Evolutionary conservation across 2,329 filamentous ascomycete genomes (phyloP).

Genomic region (Talaromyces pinophilus): DNA sequence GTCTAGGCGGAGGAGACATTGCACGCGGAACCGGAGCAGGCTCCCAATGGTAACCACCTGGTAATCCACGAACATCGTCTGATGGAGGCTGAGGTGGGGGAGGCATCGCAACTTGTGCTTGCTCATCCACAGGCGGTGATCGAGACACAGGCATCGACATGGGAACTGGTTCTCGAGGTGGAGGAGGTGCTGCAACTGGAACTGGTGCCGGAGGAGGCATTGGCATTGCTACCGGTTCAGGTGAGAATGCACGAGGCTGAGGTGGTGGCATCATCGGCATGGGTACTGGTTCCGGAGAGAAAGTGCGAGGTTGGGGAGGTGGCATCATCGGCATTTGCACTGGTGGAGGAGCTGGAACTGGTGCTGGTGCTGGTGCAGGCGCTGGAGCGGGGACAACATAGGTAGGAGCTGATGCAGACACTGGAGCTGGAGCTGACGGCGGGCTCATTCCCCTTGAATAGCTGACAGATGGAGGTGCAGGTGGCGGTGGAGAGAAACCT

Average conservation of each 20-base stretch:
- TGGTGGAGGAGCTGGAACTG: not conserved
- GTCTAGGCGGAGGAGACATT: not conserved
- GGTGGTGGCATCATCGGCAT: not conserved
- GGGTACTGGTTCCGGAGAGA: not conserved
- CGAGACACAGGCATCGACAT: not conserved
- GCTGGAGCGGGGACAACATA: not conserved
- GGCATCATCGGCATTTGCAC: conserved; percentile 10
- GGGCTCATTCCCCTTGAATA: not conserved
- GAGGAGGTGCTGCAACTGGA: not conserved
- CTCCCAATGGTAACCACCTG: conserved; percentile 15
- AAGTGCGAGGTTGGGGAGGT: conserved; percentile 1
- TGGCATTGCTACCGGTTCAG: not conserved
- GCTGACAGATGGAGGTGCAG: not conserved
- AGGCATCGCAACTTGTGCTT: not conserved
- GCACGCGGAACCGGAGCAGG: not conserved
- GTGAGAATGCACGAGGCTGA: not conserved
- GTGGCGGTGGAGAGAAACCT: not conserved
- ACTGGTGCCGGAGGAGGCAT: not conserved
- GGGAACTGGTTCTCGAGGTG: not conserved
- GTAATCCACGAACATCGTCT: not conserved
- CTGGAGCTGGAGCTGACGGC: not conserved
- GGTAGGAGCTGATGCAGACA: not conserved
- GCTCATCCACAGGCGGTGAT: not conserved
- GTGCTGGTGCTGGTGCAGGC: not conserved
- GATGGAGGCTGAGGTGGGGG: not conserved